A percentile compares a stretch with the other conserved stretches of the same genome.
Evolutionary conservation across 805 yeast species (phyloP).

Genomic region (Metschnikowia similis): DNA sequence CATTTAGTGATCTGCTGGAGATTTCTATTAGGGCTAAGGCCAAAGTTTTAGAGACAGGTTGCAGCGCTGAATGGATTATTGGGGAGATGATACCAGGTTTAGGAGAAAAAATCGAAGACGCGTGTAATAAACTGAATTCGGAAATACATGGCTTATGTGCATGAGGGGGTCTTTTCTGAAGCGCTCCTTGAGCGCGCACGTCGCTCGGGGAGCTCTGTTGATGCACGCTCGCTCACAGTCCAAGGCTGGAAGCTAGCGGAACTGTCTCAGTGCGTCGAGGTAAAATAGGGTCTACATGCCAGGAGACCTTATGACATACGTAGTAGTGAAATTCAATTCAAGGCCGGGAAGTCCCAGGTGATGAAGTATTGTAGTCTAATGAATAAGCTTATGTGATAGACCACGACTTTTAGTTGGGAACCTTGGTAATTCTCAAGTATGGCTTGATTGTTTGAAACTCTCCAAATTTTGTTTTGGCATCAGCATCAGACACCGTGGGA

Average conservation of each 20-base stretch:
- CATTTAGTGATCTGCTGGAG: constrained; percentile 19
- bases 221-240: too few species aligned
- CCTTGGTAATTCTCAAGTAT: constrained; percentile 55
- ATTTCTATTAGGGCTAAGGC: not conserved
- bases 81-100: not conserved
- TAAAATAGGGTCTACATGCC: too few species aligned
- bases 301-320: too few species aligned
- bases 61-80: not conserved
- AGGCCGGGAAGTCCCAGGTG: too few species aligned
- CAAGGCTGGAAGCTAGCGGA: too few species aligned
- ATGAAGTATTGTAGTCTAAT: too few species aligned
- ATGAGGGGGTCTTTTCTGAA: not conserved
- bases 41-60: not conserved
- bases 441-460: constrained; percentile 59
- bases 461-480: constrained; percentile 58
- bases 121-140: constrained; percentile 11
- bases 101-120: constrained; percentile 3
- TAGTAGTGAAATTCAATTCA: too few species aligned
- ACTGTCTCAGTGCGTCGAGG: too few species aligned
- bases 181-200: not conserved
- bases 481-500: constrained; percentile 57
- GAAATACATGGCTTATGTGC: constrained; percentile 1
- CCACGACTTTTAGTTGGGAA: constrained; percentile 12
- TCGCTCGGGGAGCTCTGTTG: not conserved
- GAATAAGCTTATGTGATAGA: not conserved